Conservation (phyloP, 1,139 yeast species). For the Ogataea hybrid region DNA sequence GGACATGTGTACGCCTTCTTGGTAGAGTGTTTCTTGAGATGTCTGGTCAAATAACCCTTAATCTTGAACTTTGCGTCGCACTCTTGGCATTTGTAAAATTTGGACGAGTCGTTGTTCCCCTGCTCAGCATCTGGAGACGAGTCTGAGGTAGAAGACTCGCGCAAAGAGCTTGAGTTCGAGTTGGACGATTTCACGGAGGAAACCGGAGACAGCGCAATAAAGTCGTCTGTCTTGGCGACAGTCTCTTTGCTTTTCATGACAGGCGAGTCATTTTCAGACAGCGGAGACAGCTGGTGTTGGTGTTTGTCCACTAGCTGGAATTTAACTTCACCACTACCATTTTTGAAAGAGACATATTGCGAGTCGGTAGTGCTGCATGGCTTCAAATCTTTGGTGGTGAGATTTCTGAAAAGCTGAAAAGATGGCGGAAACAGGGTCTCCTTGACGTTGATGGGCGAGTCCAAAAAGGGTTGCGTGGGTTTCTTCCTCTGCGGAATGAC, state of each 20-base stretch:
- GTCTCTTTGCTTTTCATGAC: slow-evolving; percentile 8
- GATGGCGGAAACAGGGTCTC: slow-evolving; percentile 12
- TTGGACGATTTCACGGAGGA: slow-evolving; percentile 31
- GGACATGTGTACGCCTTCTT: slow-evolving; percentile 91
- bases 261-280: slow-evolving; percentile 23
- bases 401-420: slow-evolving; percentile 10
- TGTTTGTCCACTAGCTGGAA: slow-evolving; percentile 49
- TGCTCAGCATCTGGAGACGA: slow-evolving; percentile 16
- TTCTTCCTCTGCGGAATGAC: not conserved
- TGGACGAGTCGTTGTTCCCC: slow-evolving; percentile 9
- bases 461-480: not conserved
- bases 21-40: slow-evolving; percentile 83
- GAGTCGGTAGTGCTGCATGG: slow-evolving; percentile 52
- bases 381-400: slow-evolving; percentile 20
- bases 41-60: slow-evolving; percentile 90
- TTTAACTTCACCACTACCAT: slow-evolving; percentile 53
- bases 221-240: slow-evolving; percentile 10
- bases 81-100: slow-evolving; percentile 50
- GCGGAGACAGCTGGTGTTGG: slow-evolving; percentile 20
- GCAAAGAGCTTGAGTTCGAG: slow-evolving; percentile 11
- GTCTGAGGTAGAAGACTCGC: slow-evolving; percentile 13
- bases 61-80: slow-evolving; percentile 82
- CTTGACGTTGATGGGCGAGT: not conserved
- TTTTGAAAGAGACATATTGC: slow-evolving; percentile 49
- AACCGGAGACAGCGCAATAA: slow-evolving; percentile 31